phyloP scores from a whole-genome alignment of 176 grass and related monocot species.

The Oryza australiensis region DNA sequence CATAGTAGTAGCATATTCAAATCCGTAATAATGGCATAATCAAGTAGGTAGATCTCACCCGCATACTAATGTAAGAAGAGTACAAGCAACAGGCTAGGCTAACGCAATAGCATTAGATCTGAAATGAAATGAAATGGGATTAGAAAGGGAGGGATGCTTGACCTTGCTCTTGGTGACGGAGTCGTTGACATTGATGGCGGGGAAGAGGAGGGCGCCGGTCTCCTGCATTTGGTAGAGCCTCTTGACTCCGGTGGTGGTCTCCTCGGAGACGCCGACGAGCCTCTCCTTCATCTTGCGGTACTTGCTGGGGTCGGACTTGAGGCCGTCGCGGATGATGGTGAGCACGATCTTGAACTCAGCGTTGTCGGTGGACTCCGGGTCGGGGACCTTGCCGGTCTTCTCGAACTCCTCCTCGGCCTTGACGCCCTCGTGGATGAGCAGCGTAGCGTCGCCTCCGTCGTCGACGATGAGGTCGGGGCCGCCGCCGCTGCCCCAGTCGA shows the following conservation, averaged over 20 bases:
- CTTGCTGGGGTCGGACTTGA: slow-evolving; percentile 66
- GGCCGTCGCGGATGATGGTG: slow-evolving; percentile 79
- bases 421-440: slow-evolving; percentile 91
- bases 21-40: background rate
- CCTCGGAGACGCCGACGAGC: slow-evolving; percentile 91
- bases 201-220: slow-evolving; percentile 73
- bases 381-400: slow-evolving; percentile 65
- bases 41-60: slow-evolving; percentile 9
- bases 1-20: background rate
- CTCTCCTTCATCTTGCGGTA: slow-evolving; percentile 97
- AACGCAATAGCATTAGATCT: slow-evolving; percentile 27
- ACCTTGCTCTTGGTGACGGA: slow-evolving; percentile 99
- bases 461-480: slow-evolving; percentile 97
- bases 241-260: slow-evolving; percentile 93
- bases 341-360: slow-evolving; percentile 98
- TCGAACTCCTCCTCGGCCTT: slow-evolving; percentile 94
- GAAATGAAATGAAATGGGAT: background rate
- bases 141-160: background rate
- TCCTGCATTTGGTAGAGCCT: slow-evolving; percentile 94
- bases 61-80: background rate
- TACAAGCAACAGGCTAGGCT: background rate
- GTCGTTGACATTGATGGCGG: slow-evolving; percentile 93
- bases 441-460: slow-evolving; percentile 84
- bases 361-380: slow-evolving; percentile 86
- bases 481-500: slow-evolving; percentile 75